A percentile compares a stretch with the other conserved stretches of the same genome.
phyloP scores from a whole-genome alignment of 2,329 filamentous ascomycete genomes.

The Penicillium hordei region DNA sequence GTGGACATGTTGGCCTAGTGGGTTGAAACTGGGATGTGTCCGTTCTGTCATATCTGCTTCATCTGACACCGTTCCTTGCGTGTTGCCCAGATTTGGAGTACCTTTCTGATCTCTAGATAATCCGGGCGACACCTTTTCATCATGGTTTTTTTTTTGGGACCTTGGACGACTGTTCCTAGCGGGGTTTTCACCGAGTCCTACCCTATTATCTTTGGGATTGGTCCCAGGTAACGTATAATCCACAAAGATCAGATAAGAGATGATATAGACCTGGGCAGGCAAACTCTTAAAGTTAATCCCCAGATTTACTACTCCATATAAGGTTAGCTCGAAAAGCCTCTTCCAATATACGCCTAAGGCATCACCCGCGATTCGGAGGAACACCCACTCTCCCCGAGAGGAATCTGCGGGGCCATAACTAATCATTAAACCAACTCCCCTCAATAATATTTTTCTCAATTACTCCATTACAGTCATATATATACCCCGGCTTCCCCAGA shows the following conservation, averaged over 20 bases:
- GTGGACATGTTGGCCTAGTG: not conserved
- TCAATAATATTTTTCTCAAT: not conserved
- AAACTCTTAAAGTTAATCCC: not conserved
- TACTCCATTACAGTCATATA: not conserved
- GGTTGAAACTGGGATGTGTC: not conserved
- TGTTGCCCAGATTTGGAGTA: not conserved
- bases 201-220: not conserved
- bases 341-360: conserved; percentile 5
- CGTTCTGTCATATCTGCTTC: not conserved
- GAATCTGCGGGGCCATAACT: conserved; percentile 7
- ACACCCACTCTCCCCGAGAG: conserved; percentile 8
- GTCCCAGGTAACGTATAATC: too few species aligned
- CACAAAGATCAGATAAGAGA: not conserved
- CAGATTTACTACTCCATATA: not conserved
- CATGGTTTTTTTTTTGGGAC: not conserved
- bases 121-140: not conserved
- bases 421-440: not conserved
- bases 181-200: too few species aligned
- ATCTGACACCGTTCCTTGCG: not conserved
- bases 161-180: not conserved
- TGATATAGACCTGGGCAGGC: not conserved
- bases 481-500: not conserved
- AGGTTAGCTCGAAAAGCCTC: conserved; percentile 2
- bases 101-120: not conserved
- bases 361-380: conserved; percentile 1